These are phyloP conservation scores for Neurospora sp. DNA, from an alignment of 495 filamentous ascomycete species.

Conservation along the genomic window DNA sequence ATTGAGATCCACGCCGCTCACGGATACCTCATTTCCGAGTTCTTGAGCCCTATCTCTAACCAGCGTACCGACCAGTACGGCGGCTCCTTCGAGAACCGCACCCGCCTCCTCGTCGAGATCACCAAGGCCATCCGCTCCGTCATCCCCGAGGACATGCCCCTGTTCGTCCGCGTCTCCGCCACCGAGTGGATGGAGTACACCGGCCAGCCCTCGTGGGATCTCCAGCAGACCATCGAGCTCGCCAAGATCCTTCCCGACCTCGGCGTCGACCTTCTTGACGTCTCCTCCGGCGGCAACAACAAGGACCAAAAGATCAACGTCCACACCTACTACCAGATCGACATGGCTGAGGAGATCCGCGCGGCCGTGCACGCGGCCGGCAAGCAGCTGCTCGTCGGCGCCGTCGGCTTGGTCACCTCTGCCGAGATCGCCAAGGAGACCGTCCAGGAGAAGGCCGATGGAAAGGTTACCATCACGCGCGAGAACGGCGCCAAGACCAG, in stretches of 20 bases:
- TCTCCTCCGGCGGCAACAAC: slow-evolving; percentile 61
- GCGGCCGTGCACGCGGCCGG: slow-evolving; percentile 45
- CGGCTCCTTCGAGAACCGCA: slow-evolving; percentile 49
- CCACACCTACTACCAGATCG: slow-evolving; percentile 49
- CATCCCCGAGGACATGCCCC: slow-evolving; percentile 51
- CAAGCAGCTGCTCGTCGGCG: slow-evolving; percentile 50
- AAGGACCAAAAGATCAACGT: slow-evolving; percentile 48
- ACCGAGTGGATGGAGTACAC: slow-evolving; percentile 61
- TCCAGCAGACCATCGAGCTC: slow-evolving; percentile 51
- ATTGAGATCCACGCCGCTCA: slow-evolving; percentile 56
- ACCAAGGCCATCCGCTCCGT: slow-evolving; percentile 36
- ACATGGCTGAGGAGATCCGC: slow-evolving; percentile 51
- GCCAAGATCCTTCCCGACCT: slow-evolving; percentile 53
- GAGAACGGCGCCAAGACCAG: slow-evolving; percentile 35
- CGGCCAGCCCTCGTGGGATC: slow-evolving; percentile 50
- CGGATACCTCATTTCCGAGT: slow-evolving; percentile 56
- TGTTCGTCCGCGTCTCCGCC: slow-evolving; percentile 59
- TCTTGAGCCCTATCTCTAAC: slow-evolving; percentile 54
- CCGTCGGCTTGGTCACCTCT: slow-evolving; percentile 63
- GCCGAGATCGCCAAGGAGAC: slow-evolving; percentile 48
- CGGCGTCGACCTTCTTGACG: slow-evolving; percentile 68
- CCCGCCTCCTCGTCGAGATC: slow-evolving; percentile 36
- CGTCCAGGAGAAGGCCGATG: slow-evolving; percentile 3
- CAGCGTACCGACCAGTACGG: slow-evolving; percentile 47
- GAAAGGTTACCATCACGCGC: slow-evolving; percentile 29